A percentile compares a stretch with the other conserved stretches of the same genome.
Conservation (phyloP, 2,329 filamentous ascomycete genomes). For the Elsinoe ampelina region DNA sequence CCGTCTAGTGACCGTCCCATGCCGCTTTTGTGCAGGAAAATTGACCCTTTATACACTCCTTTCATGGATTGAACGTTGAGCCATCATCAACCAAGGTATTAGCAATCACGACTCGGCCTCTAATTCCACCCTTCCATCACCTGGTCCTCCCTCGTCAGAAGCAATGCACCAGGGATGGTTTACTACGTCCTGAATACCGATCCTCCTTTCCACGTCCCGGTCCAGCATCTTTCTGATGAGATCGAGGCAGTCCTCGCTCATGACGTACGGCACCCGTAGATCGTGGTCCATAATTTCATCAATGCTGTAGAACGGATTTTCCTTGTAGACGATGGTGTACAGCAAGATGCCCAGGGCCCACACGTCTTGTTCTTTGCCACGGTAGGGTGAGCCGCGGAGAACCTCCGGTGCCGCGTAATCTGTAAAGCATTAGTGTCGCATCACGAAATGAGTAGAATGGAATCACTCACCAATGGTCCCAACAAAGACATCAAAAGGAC, state of each 20-base stretch:
- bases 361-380: constrained; percentile 94
- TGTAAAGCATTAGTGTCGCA: constrained; percentile 29
- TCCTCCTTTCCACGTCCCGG: constrained; percentile 71
- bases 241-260: constrained; percentile 88
- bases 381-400: constrained; percentile 80
- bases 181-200: constrained; percentile 80
- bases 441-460: neutral
- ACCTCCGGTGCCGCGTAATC: constrained; percentile 99
- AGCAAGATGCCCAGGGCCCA: constrained; percentile 95
- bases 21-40: neutral
- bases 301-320: constrained; percentile 97
- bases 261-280: constrained; percentile 75
- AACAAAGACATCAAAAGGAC: constrained; percentile 97
- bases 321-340: constrained; percentile 98
- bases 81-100: neutral
- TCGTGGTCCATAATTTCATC: constrained; percentile 99
- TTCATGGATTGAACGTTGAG: neutral
- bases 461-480: constrained; percentile 77
- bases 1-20: neutral
- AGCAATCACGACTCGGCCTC: neutral
- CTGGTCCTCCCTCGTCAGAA: neutral
- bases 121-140: neutral
- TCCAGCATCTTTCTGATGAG: constrained; percentile 87
- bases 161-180: constrained; percentile 70
- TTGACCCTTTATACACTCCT: neutral